Evolutionary conservation across 768 basidiomycete species (phyloP), one percentile per base, ranked within the genome.

Genomic region (Chalciporus pseudorubinellus): DNA sequence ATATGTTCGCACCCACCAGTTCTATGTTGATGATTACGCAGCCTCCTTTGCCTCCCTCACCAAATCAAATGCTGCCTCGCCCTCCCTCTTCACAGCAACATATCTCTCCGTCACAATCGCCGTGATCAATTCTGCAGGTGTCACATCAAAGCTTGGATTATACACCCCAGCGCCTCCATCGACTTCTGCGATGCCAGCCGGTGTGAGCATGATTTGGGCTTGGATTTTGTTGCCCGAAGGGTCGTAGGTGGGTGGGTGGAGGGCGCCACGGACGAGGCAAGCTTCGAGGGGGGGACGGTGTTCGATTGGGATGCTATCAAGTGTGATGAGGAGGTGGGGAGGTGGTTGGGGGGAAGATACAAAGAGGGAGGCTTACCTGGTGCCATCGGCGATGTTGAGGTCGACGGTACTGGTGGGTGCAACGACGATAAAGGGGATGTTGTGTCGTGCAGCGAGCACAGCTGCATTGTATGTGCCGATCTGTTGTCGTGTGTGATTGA

Each of bases 391-490:
- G 28, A 92, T 78, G 48, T 85, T 77, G 16, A 97, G 79, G 69
- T 98, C 95, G 53, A 98, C 83, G 1, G 94, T 97, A 57, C 89
- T 92, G 39, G 93, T 82, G 1, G 95, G 94, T 2, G 95, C 95
- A 28, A 94, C 89, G 14, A 97, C 92, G 64, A 97, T 84, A 68
- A 98, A 95, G 3, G 92, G 90, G 22, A 95, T 89, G 9, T 80
- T 78, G 69, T 95, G 93, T 22, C 91, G 80, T 48, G 86, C 84
- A 3, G 94, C 92, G 24, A 97, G 76, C 19, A 95, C 91, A 6
- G 95, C 93, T 16, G 95, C 93, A 61, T 98, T 95, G 74, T 95
- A 98, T 0, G 95, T 97, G 44, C 94, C 94, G 64, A 98, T 89
- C 77, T 79, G 45, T 50, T 16, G 20, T 16, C 16, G 38, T 18